Percentiles rank a stretch among this genome's conserved stretches.
Conservation (phyloP, 2,329 filamentous ascomycete species). For the Falciphora oryzae region DNA sequence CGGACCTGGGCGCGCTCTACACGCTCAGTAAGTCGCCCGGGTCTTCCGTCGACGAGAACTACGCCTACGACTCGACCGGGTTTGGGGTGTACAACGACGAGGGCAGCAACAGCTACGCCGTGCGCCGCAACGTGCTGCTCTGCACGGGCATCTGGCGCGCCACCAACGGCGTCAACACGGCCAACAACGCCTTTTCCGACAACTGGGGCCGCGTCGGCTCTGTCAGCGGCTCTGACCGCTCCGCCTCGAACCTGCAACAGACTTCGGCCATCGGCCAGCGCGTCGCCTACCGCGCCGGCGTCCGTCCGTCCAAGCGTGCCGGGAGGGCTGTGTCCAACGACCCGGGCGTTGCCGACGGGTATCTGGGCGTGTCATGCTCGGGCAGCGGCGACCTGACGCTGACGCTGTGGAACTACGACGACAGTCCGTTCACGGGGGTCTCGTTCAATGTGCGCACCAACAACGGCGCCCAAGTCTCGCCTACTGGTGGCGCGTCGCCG, state of each 20-base stretch:
- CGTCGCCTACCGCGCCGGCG: slow-evolving; percentile 10
- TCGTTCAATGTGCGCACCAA: background rate
- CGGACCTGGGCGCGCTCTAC: slow-evolving; percentile 14
- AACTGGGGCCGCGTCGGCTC: slow-evolving; percentile 1
- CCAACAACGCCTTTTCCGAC: background rate
- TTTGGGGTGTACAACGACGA: slow-evolving; percentile 13
- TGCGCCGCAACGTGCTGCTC: background rate
- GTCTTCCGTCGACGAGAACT: slow-evolving; percentile 11
- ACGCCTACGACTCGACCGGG: slow-evolving; percentile 10
- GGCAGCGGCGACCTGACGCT: background rate
- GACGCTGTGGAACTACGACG: background rate
- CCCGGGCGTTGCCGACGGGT: slow-evolving; percentile 4
- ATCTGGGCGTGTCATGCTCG: background rate
- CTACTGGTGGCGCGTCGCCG: no score
- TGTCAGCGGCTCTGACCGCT: background rate
- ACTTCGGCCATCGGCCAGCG: background rate
- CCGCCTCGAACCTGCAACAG: background rate
- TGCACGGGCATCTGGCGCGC: background rate
- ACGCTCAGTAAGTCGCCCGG: slow-evolving; percentile 11
- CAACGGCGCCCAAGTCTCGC: background rate
- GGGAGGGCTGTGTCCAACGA: slow-evolving; percentile 11
- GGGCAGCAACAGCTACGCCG: slow-evolving; percentile 7
- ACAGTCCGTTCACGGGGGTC: background rate
- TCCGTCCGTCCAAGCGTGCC: slow-evolving; percentile 5
- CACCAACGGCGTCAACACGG: background rate